Conservation (phyloP, 371 early-diverging fungal genomes). For the Mortierella sp. region DNA sequence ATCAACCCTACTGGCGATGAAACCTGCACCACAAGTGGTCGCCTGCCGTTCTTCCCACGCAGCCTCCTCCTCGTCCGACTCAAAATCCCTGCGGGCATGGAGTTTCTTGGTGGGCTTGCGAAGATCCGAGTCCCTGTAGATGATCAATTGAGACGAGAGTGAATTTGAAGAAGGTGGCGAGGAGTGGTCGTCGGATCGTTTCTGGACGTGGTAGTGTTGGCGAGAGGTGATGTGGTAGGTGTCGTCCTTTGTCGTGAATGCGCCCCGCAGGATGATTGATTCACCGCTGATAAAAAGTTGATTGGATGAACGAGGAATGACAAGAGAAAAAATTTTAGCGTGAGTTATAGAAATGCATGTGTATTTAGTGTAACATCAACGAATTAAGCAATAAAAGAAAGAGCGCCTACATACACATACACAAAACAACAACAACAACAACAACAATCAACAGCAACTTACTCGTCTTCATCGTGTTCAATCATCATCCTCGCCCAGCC, state of each 20-base stretch:
- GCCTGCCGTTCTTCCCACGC: slow-evolving; percentile 10
- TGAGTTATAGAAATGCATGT: background rate
- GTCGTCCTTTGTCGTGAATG: slow-evolving; percentile 69
- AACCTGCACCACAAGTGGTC: slow-evolving; percentile 34
- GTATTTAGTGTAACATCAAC: too few relatives aligned
- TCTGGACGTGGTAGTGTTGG: slow-evolving; percentile 66
- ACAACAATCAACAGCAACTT: slow-evolving; percentile 8
- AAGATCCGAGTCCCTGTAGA: slow-evolving; percentile 78
- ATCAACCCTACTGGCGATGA: background rate
- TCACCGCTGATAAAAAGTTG: slow-evolving; percentile 21
- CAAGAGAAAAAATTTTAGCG: background rate
- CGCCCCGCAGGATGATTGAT: slow-evolving; percentile 72
- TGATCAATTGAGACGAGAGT: slow-evolving; percentile 58
- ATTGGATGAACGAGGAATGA: background rate
- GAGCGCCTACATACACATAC: background rate
- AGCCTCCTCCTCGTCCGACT: slow-evolving; percentile 6
- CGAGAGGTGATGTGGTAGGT: slow-evolving; percentile 75
- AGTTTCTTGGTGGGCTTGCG: slow-evolving; percentile 9
- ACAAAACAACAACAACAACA: background rate
- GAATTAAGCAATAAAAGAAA: too few relatives aligned
- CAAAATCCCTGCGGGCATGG: slow-evolving; percentile 10
- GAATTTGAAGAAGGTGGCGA: slow-evolving; percentile 15
- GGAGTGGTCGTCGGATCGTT: slow-evolving; percentile 71
- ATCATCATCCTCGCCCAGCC: slow-evolving; percentile 82
- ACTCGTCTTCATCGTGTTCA: slow-evolving; percentile 60